Evolutionary conservation across 2,329 filamentous ascomycete genomes (phyloP).

Genomic region (Cladosporium phlei): DNA sequence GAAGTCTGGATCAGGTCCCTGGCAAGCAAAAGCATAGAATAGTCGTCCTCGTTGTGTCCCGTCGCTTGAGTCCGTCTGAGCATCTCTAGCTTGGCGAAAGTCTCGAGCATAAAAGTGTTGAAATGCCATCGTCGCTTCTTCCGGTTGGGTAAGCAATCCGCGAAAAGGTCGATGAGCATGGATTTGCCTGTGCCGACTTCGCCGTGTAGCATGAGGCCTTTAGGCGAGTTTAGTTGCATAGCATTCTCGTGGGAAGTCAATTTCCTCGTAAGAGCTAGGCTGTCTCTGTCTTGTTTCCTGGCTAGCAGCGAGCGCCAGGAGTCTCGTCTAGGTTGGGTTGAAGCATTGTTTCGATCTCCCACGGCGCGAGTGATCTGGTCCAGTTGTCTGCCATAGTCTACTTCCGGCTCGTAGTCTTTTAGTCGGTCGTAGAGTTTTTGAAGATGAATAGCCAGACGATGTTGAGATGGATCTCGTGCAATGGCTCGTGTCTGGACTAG

Average conservation of each 20-base stretch:
- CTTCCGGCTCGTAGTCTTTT: slow-evolving; percentile 71
- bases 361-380: slow-evolving; percentile 52
- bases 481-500: slow-evolving; percentile 63
- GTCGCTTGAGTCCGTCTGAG: slow-evolving; percentile 45
- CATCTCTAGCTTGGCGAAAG: slow-evolving; percentile 65
- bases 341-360: slow-evolving; percentile 14
- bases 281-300: slow-evolving; percentile 51
- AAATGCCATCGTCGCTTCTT: slow-evolving; percentile 77
- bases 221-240: slow-evolving; percentile 65
- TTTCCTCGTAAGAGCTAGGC: slow-evolving; percentile 61
- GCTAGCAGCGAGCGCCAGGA: slow-evolving; percentile 38
- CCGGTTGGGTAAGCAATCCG: slow-evolving; percentile 66
- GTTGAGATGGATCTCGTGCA: slow-evolving; percentile 55
- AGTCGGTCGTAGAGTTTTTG: slow-evolving; percentile 70
- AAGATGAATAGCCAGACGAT: slow-evolving; percentile 59
- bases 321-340: slow-evolving; percentile 37
- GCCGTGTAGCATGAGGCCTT: slow-evolving; percentile 70
- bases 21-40: slow-evolving; percentile 69
- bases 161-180: slow-evolving; percentile 80
- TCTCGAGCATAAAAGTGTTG: slow-evolving; percentile 80
- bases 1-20: slow-evolving; percentile 69
- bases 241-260: slow-evolving; percentile 68
- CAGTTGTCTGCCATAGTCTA: slow-evolving; percentile 64
- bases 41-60: slow-evolving; percentile 45
- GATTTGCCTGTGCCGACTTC: slow-evolving; percentile 80